Percentiles rank a stretch among this genome's conserved stretches.
phyloP scores from a whole-genome alignment of 768 basidiomycete species.

The Polyporus arcularius region DNA sequence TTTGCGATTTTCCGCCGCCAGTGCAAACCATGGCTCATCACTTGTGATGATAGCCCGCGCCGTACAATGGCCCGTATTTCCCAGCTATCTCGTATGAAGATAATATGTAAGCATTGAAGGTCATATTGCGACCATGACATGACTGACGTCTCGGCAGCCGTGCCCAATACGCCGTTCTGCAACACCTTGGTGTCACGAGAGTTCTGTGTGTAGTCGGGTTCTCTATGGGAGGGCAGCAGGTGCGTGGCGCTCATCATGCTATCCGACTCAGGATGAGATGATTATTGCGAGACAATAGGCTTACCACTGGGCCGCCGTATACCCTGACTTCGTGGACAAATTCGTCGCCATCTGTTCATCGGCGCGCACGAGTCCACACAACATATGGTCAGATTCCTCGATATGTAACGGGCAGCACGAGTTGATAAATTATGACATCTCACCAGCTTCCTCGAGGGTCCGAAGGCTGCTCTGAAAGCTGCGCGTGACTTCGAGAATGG shows the following conservation, averaged over 20 bases:
- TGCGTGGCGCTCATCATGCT: conserved; percentile 1
- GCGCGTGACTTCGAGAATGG: conserved; percentile 55
- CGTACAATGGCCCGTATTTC: conserved; percentile 34
- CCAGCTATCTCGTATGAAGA: conserved; percentile 32
- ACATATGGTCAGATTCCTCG: conserved; percentile 43
- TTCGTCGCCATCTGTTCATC: conserved; percentile 50
- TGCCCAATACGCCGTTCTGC: conserved; percentile 29
- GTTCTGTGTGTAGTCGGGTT: conserved; percentile 29
- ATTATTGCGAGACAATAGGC: conserved; percentile 33
- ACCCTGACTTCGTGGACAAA: conserved; percentile 52
- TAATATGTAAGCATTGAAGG: conserved; percentile 24
- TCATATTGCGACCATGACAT: background rate
- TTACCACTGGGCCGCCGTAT: conserved; percentile 57
- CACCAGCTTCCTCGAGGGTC: conserved; percentile 55
- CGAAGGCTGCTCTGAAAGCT: conserved; percentile 50
- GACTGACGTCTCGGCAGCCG: conserved; percentile 10
- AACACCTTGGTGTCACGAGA: conserved; percentile 24
- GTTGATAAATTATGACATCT: background rate
- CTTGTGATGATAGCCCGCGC: conserved; percentile 25
- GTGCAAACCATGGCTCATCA: background rate
- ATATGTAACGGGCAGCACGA: background rate
- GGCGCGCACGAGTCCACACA: conserved; percentile 54
- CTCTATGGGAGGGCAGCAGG: conserved; percentile 35
- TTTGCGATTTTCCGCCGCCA: background rate
- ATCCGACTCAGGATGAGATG: background rate